Base-by-base conservation (phyloP, 306 rosid genomes). In the Prunus kanzakura region DNA sequence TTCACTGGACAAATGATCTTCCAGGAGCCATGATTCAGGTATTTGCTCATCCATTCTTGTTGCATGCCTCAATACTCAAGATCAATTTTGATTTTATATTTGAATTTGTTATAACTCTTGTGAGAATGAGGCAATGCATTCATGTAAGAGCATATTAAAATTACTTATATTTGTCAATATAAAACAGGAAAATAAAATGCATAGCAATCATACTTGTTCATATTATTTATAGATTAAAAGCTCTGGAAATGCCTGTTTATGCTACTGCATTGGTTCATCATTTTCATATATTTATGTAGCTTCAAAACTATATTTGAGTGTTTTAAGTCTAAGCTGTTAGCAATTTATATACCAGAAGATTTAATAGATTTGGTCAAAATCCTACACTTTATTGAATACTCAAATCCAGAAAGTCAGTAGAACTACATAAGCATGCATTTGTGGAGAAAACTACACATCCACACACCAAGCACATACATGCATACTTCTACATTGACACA, bases 11-110 rank as follows among this genome's bases (percentile, higher is more conserved):
- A 78, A 94, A 94, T 82, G 98, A 94, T 87, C 93, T 94, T 71
- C 98, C 98, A 3, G 98, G 97, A 84, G 97, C 98, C 77, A 92
- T 94, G 98, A 92, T 94, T 84, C 98, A 94, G 90, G 98, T 86
- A 45, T 45, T 41, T 54, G 20, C 12, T 35, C 69, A 19, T 25
- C 55, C 74, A 25, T 35, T 35, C 41, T 74, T 64, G 61, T 69
- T 49, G n/a, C 57, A 3, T 11, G 51, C 30, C 18, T 75, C 3
- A 11, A 61, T 22, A 35, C 41, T 35, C 41, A 35, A 35, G 8
- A n/a, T 76, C 41, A 71, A 19, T 69, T 13, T 19, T 54, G 2
- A 2, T 5, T 78, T 78, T 54, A 1, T 43, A 46, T 11, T 61
- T 77, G 75, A 41, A 22, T 69, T 12, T 13, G 7, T 69, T 30